Evolutionary conservation across 805 yeast species (phyloP), one percentile per base, ranked within the genome.

Genomic region (Saturnispora gosingensis): DNA sequence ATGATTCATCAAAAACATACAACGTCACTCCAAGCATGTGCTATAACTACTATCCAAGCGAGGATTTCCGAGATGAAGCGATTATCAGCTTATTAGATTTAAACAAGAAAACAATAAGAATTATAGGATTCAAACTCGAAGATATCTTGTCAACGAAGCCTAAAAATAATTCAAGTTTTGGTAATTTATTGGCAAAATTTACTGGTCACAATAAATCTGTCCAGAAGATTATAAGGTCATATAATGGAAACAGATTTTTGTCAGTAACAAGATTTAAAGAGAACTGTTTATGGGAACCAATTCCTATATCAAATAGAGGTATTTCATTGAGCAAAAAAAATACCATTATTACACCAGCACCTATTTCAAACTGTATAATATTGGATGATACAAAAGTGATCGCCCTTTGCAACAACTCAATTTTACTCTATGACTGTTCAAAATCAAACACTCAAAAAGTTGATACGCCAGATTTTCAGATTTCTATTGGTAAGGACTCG

Each of bases 121-220:
- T 65, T 43, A 62, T 70, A n/a, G 68, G 66, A 3, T 53, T 71
- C 16, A 43, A 60, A 6, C 61, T 68, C 30, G 60, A 59, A 16
- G 67, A 64, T 34, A 27, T 71, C 7, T 50, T 70, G 9, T 58
- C 60, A 47, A 58, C 62, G 49, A 58, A 56, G 24, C 48, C 49
- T 35, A 13, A 8, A 2, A 49, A 45, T 15, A 24, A 16, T 7
- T 22, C 5, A 15, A 4, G 11, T 2, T 56, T 69, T 10, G 72
- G 71, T 5, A 55, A 55, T 5, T 56, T 81, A 9, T 68, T 72
- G 24, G 75, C 81, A 55, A 82, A 84, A 57, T 78, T 83, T 50
- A 88, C 95, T 1, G 98, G 98, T 1, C 97, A 89, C 62, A 77
- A 80, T 51, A 89, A 89, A 61, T 86, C 96, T 0, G 81, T 90